phyloP scores from a whole-genome alignment of 352 stramenopile species.

The Globisporangium barbulae region DNA sequence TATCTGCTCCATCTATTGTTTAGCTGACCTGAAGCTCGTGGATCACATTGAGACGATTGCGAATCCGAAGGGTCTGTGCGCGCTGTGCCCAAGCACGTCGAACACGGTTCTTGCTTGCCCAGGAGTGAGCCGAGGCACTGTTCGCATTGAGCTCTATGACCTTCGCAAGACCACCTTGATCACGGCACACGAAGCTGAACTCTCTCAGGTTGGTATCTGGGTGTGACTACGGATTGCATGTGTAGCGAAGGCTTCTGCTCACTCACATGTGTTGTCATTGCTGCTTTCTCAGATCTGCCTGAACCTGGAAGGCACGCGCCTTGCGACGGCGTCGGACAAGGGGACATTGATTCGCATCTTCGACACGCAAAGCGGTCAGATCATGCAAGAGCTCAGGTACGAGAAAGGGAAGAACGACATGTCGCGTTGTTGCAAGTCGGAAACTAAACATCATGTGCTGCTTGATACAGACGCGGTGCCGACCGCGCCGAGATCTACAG shows the following conservation, averaged over 20 bases:
- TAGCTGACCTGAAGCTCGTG: conserved; percentile 94
- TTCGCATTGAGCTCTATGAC: conserved; percentile 98
- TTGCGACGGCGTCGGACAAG: conserved; percentile 96
- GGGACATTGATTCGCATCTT: conserved; percentile 98
- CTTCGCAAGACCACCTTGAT: conserved; percentile 94
- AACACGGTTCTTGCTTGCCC: conserved; percentile 97
- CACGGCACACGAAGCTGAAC: conserved; percentile 94
- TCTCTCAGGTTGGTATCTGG: conserved; percentile 60
- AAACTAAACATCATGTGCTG: neutral
- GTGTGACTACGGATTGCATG: neutral
- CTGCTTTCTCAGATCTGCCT: conserved; percentile 71
- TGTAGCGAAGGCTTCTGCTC: neutral
- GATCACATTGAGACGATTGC: conserved; percentile 99
- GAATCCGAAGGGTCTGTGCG: conserved; percentile 95
- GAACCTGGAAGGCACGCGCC: conserved; percentile 92
- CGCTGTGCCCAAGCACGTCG: conserved; percentile 90
- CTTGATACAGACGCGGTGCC: conserved; percentile 83
- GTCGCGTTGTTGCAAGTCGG: neutral
- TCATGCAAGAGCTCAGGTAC: conserved; percentile 84
- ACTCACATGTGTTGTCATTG: neutral
- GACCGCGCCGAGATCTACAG: conserved; percentile 97
- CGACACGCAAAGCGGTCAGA: conserved; percentile 92
- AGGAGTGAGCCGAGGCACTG: conserved; percentile 82
- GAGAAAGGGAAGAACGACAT: neutral
- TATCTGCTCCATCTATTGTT: conserved; percentile 7